Evolutionary conservation across 2,329 filamentous ascomycete species (phyloP).

Genomic region (Truncatella angustata): DNA sequence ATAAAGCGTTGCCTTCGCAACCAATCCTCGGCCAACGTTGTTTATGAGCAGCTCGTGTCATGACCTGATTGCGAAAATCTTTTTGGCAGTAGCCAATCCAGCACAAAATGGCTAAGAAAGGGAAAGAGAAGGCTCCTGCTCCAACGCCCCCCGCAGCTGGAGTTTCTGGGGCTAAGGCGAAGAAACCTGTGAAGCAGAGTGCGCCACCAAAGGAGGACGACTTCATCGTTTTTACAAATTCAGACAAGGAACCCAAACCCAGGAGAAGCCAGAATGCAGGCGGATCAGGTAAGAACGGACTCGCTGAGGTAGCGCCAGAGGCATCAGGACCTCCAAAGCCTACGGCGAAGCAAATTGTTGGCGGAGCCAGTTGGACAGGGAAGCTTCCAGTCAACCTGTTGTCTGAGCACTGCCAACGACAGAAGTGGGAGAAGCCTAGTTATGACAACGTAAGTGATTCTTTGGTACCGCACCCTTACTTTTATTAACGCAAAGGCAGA

Average conservation of each 20-base stretch:
- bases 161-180: conserved; percentile 23
- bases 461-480: conserved; percentile 15
- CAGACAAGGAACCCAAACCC: conserved; percentile 51
- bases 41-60: neutral
- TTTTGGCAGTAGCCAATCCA: neutral
- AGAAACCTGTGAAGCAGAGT: conserved; percentile 32
- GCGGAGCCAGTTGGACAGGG: conserved; percentile 93
- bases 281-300: conserved; percentile 18
- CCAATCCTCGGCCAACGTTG: too few species aligned
- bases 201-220: conserved; percentile 43
- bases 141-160: conserved; percentile 31
- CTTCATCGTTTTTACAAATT: conserved; percentile 57
- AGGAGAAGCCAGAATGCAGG: conserved; percentile 35
- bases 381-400: conserved; percentile 93
- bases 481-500: conserved; percentile 21
- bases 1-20: too few species aligned
- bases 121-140: conserved; percentile 47
- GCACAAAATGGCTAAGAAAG: conserved; percentile 58
- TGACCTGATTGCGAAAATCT: neutral
- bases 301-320: conserved; percentile 31
- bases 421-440: conserved; percentile 92
- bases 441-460: conserved; percentile 68
- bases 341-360: conserved; percentile 78
- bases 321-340: conserved; percentile 52
- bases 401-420: conserved; percentile 91